Conservation (phyloP, 1,284 basidiomycete species). For the Malassezia obtusa region DNA sequence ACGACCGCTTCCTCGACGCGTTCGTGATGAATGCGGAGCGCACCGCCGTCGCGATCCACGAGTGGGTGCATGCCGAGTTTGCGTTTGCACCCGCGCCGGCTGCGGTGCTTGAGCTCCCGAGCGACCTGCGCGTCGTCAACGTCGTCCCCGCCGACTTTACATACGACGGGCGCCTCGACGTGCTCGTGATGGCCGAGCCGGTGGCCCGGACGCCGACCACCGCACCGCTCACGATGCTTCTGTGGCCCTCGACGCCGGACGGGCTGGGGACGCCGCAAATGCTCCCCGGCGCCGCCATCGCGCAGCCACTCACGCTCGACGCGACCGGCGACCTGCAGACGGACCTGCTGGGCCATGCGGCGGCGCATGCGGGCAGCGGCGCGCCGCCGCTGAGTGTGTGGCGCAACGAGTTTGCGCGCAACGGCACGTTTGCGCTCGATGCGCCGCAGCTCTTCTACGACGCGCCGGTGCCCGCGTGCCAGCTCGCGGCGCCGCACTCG, state of each 20-base stretch:
- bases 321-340: conserved; percentile 77
- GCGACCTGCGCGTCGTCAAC: conserved; percentile 53
- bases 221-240: conserved; percentile 24
- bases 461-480: conserved; percentile 53
- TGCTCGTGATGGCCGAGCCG: conserved; percentile 64
- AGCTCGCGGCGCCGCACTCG: conserved; percentile 74
- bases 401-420: conserved; percentile 24
- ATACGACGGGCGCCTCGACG: conserved; percentile 77
- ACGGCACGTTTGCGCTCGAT: conserved; percentile 10
- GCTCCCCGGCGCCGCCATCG: conserved; percentile 58
- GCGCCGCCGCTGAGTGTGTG: conserved; percentile 21
- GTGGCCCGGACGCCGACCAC: conserved; percentile 46
- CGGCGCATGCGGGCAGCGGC: conserved; percentile 7
- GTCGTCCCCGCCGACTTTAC: conserved; percentile 86
- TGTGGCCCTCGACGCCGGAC: neutral
- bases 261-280: conserved; percentile 46
- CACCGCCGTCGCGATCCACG: conserved; percentile 62
- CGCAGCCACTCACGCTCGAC: conserved; percentile 79
- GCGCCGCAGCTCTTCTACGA: conserved; percentile 17
- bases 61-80: conserved; percentile 69
- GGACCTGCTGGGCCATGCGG: conserved; percentile 67
- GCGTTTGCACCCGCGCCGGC: conserved; percentile 54
- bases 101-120: conserved; percentile 40
- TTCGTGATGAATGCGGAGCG: conserved; percentile 65
- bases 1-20: conserved; percentile 69